A percentile compares a stretch with the other conserved stretches of the same genome.
Conservation (phyloP, 371 early-diverging fungal genomes). For the Actinomortierella ambigua region DNA sequence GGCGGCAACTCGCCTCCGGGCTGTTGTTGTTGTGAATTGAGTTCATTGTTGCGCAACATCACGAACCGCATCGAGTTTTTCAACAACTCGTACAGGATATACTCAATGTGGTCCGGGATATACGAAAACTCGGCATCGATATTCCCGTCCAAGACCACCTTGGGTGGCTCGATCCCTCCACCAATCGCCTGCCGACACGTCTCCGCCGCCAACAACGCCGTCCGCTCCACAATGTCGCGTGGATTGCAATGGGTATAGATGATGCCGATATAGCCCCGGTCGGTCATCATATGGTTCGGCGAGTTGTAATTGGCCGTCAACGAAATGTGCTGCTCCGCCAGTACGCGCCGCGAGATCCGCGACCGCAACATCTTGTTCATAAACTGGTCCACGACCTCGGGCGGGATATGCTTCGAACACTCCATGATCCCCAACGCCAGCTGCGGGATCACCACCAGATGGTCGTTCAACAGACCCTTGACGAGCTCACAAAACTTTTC, state of each 20-base stretch:
- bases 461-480: slow-evolving; percentile 72
- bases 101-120: slow-evolving; percentile 93
- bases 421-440: slow-evolving; percentile 87
- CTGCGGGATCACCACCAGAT: slow-evolving; percentile 83
- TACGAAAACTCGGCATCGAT: slow-evolving; percentile 68
- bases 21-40: slow-evolving; percentile 8
- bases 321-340: slow-evolving; percentile 93
- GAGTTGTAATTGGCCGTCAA: slow-evolving; percentile 68
- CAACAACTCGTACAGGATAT: slow-evolving; percentile 91
- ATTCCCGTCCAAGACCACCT: slow-evolving; percentile 69
- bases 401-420: slow-evolving; percentile 65
- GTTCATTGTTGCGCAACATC: slow-evolving; percentile 28
- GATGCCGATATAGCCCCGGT: slow-evolving; percentile 62
- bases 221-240: slow-evolving; percentile 53
- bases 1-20: slow-evolving; percentile 56
- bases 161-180: slow-evolving; percentile 39
- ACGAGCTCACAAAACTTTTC: slow-evolving; percentile 75
- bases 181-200: slow-evolving; percentile 26
- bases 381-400: slow-evolving; percentile 77
- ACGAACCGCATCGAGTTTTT: slow-evolving; percentile 84
- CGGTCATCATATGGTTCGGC: slow-evolving; percentile 40
- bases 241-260: slow-evolving; percentile 63
- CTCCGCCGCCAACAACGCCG: slow-evolving; percentile 40
- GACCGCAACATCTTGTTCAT: slow-evolving; percentile 88
- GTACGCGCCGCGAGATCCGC: slow-evolving; percentile 89